Base-by-base conservation (phyloP, 768 basidiomycete species). In the Mycena polygramma region DNA sequence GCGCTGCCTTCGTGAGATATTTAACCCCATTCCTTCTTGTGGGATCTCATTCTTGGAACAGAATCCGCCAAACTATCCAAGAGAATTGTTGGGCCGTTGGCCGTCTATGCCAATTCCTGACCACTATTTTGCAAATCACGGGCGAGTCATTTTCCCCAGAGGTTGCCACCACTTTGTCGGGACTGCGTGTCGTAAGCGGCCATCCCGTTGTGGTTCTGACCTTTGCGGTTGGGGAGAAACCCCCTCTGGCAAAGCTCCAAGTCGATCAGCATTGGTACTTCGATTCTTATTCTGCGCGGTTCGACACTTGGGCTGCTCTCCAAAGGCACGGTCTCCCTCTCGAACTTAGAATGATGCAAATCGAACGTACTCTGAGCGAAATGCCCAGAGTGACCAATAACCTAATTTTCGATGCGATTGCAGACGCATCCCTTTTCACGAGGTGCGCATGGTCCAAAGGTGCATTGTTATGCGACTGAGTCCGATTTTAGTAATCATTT, bases 351-450 rank as follows among this genome's bases (percentile, higher is more conserved):
- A 37, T 65, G 54, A 4, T 9, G 17, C 35, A 65, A 41, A 57
- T 65, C 36, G 45, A 57, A 57, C 20, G 45, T 48, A 49, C 49
- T 20, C 22, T 57, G 22, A 24, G 35, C 19, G 3, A 36, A 30
- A 26, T 30, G 0, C 30, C 14, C 8, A 53, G 53, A 13, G 46
- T 30, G 43, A 26, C 41, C 5, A n/a, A 45, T 15, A n/a, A 24
- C 26, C 45, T 24, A 37, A 15, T 11, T 57, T 51, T 52, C 37
- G 57, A 66, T 35, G 55, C 64, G 7, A 11, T 66, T n/a, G 57
- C 57, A 57, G 64, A 66, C 37, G 64, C 55, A 20, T 36, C 48
- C 48, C 49, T 66, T 13, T 66, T 66, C 11, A 57, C 37, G 22
- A 66, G 46, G 64, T 58, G 6, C 46, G 20, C 17, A 4, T 35